Conservation (phyloP, 1,284 basidiomycete species). For the Rhizopogon hawkerae region DNA sequence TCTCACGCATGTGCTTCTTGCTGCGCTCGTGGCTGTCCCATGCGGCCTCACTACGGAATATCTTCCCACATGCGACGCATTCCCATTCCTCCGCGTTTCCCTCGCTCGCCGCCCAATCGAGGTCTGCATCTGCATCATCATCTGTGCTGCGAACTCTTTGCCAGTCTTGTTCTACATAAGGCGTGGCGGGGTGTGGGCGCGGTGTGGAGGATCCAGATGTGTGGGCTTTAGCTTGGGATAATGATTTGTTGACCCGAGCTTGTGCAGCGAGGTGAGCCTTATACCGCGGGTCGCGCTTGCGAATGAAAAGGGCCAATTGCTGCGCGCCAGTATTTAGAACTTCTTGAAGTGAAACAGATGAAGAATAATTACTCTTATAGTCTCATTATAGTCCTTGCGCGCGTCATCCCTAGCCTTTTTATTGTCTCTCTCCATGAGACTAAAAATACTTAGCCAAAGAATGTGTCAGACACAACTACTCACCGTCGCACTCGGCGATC, state of each 20-base stretch:
- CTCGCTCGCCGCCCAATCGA: conserved; percentile 64
- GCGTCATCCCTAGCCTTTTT: conserved; percentile 85
- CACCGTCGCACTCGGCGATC: conserved; percentile 78
- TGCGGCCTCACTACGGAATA: conserved; percentile 85
- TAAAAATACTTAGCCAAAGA: conserved; percentile 19
- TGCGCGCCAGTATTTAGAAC: conserved; percentile 23
- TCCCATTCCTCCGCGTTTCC: conserved; percentile 78
- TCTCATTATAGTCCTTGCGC: conserved; percentile 89
- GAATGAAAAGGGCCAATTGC: conserved; percentile 80
- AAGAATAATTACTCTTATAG: conserved; percentile 57
- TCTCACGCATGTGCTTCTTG: conserved; percentile 88
- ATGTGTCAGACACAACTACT: conserved; percentile 10
- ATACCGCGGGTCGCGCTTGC: conserved; percentile 91
- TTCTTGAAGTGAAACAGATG: neutral
- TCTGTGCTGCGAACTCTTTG: conserved; percentile 46
- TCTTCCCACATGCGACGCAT: conserved; percentile 93
- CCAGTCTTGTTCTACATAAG: conserved; percentile 79
- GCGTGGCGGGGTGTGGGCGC: conserved; percentile 17
- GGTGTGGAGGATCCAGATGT: conserved; percentile 26
- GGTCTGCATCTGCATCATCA: conserved; percentile 39
- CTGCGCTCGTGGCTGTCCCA: conserved; percentile 97
- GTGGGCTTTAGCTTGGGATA: conserved; percentile 21
- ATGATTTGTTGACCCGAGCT: conserved; percentile 24
- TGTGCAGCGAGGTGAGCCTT: conserved; percentile 62
- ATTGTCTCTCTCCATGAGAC: conserved; percentile 95